Conservation (phyloP, 139 green algal genomes). For the Chlamydomonas incerta region DNA sequence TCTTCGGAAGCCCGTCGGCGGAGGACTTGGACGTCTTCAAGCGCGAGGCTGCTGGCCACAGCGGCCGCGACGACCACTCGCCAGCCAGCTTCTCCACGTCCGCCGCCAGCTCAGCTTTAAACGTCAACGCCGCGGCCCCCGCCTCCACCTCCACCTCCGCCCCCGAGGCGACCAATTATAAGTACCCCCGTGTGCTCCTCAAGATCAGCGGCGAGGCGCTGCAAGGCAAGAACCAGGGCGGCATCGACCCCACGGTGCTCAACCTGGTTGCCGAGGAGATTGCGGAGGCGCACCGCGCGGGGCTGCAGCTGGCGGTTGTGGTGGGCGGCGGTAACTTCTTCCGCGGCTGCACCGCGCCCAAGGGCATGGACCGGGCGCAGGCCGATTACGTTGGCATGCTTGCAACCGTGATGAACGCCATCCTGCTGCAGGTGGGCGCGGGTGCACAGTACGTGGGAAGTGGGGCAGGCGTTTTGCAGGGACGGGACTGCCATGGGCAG, state of each 20-base stretch:
- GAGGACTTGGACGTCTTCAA: not conserved
- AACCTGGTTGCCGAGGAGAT: conserved; percentile 89
- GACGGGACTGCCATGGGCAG: no score
- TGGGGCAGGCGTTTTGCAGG: not conserved
- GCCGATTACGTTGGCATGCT: conserved; percentile 99
- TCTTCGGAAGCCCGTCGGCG: not conserved
- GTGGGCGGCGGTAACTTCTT: conserved; percentile 99
- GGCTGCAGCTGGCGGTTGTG: conserved; percentile 90
- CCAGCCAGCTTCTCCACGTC: not conserved
- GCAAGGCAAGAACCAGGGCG: conserved; percentile 82
- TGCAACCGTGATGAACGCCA: conserved; percentile 98
- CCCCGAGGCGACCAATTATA: not conserved
- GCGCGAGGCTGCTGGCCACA: no score
- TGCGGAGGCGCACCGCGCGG: conserved; percentile 59
- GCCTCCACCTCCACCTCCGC: not conserved
- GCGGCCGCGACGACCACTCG: no score
- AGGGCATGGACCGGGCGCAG: conserved; percentile 87
- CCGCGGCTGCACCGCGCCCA: conserved; percentile 83
- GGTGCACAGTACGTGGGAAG: no score
- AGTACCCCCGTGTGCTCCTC: conserved; percentile 35
- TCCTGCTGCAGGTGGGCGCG: conserved; percentile 86
- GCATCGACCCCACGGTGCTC: conserved; percentile 91
- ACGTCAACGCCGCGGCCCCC: not conserved
- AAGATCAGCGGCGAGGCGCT: conserved; percentile 96
- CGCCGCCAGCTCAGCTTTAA: not conserved